Conservation (phyloP, 371 early-diverging fungal species). For the Mucor mucedo region DNA sequence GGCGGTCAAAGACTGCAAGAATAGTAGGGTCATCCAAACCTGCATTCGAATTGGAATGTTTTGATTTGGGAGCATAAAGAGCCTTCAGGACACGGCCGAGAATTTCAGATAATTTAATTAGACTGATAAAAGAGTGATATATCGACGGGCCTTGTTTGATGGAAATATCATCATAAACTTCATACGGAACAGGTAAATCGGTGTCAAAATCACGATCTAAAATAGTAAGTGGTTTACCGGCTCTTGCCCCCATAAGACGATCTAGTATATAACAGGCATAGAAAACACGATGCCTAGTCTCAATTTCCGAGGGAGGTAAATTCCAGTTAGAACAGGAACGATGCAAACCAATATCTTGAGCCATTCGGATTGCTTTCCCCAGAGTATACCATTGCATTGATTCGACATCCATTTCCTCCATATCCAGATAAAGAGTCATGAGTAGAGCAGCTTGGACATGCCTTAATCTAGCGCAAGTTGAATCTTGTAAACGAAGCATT, state of each 20-base stretch:
- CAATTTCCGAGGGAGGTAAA: conserved; percentile 56
- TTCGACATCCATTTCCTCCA: conserved; percentile 50
- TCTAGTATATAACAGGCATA: conserved; percentile 68
- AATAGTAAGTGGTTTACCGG: conserved; percentile 57
- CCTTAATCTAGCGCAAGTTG: conserved; percentile 36
- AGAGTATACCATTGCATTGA: conserved; percentile 61
- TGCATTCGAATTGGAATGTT: conserved; percentile 43
- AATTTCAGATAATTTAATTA: conserved; percentile 51
- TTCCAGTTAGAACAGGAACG: conserved; percentile 61
- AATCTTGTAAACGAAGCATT: conserved; percentile 41
- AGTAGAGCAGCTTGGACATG: conserved; percentile 51
- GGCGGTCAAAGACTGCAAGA: conserved; percentile 46
- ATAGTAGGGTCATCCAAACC: conserved; percentile 52
- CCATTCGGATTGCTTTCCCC: conserved; percentile 70
- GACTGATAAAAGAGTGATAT: conserved; percentile 38
- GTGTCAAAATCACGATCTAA: conserved; percentile 58
- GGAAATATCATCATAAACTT: conserved; percentile 23
- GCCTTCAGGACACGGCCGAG: conserved; percentile 51
- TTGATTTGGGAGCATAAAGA: conserved; percentile 51
- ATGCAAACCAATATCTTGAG: conserved; percentile 73
- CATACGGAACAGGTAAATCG: conserved; percentile 40
- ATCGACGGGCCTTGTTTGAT: conserved; percentile 16
- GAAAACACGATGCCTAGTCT: conserved; percentile 67
- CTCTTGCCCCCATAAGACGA: conserved; percentile 56
- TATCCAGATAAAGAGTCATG: conserved; percentile 50